Conservation (phyloP, 257 asterid species). For the Gynochthodes officinalis region DNA sequence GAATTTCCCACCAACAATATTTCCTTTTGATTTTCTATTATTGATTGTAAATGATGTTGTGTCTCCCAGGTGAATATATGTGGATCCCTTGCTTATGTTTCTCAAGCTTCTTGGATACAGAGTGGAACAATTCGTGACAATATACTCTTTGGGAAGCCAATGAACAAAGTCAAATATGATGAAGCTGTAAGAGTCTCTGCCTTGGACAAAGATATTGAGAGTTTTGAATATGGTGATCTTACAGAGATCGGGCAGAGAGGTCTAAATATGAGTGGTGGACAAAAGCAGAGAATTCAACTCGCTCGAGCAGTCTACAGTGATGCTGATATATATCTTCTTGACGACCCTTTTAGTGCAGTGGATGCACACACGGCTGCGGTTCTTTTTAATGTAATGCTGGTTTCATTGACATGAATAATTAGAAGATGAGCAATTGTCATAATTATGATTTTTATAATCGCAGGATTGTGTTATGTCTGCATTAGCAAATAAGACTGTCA, state of each 20-base stretch:
- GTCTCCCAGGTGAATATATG: conserved; percentile 44
- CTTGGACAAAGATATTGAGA: conserved; percentile 63
- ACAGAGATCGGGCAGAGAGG: conserved; percentile 90
- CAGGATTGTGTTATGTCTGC: conserved; percentile 76
- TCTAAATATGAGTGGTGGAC: conserved; percentile 80
- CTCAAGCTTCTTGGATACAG: conserved; percentile 78
- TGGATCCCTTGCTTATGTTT: conserved; percentile 73
- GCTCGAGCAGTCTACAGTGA: conserved; percentile 77
- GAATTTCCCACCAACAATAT: too few species aligned
- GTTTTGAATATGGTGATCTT: conserved; percentile 63
- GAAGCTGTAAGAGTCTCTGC: conserved; percentile 56
- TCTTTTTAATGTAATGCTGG: conserved; percentile 56
- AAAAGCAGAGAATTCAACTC: conserved; percentile 77
- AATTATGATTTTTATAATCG: too few species aligned
- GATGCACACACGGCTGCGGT: conserved; percentile 79
- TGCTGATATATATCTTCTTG: conserved; percentile 69
- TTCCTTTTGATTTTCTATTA: too few species aligned
- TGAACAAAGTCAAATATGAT: conserved; percentile 48
- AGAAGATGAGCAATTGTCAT: background rate
- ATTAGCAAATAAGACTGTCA: conserved; percentile 56
- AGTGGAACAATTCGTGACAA: conserved; percentile 74
- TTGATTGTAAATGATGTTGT: conserved; percentile 12
- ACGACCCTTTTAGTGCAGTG: conserved; percentile 87
- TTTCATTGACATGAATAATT: background rate
- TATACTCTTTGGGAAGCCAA: conserved; percentile 63